phyloP scores from a whole-genome alignment of 768 basidiomycete species.

The Sarcodon aspratus region DNA sequence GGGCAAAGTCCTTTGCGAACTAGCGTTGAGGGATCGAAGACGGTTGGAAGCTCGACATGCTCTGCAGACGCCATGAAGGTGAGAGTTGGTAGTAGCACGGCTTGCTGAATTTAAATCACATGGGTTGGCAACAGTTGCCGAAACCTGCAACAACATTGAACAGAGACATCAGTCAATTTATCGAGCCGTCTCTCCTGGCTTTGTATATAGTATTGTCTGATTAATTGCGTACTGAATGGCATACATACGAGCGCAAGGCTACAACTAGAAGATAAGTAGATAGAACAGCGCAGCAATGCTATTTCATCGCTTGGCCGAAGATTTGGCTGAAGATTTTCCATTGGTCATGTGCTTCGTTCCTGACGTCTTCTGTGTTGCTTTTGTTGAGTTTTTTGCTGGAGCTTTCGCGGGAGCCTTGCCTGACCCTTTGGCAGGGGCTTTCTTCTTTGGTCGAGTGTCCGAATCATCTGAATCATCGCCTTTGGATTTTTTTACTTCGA shows the following conservation, averaged over 20 bases:
- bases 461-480: slow-evolving; percentile 28
- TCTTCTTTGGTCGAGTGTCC: slow-evolving; percentile 28
- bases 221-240: too few species aligned
- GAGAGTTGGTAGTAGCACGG: too few species aligned
- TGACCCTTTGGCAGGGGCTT: slow-evolving; percentile 20
- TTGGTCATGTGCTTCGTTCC: slow-evolving; percentile 6
- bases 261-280: too few species aligned
- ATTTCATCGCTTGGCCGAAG: too few species aligned
- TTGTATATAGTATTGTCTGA: too few species aligned
- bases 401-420: slow-evolving; percentile 16
- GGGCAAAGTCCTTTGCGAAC: slow-evolving; percentile 68
- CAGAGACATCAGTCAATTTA: too few species aligned
- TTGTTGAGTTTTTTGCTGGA: slow-evolving; percentile 13
- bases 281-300: too few species aligned
- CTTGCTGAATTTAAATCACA: too few species aligned
- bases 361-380: slow-evolving; percentile 17
- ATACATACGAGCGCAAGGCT: too few species aligned
- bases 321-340: background rate
- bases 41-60: slow-evolving; percentile 21
- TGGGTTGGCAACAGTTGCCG: too few species aligned
- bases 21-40: slow-evolving; percentile 52
- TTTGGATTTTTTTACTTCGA: slow-evolving; percentile 17
- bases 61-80: background rate
- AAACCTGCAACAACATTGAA: too few species aligned
- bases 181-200: too few species aligned